A percentile compares a stretch with the other conserved stretches of the same genome.
Evolutionary conservation across 768 basidiomycete species (phyloP).

Genomic region (Mrakia blollopis): DNA sequence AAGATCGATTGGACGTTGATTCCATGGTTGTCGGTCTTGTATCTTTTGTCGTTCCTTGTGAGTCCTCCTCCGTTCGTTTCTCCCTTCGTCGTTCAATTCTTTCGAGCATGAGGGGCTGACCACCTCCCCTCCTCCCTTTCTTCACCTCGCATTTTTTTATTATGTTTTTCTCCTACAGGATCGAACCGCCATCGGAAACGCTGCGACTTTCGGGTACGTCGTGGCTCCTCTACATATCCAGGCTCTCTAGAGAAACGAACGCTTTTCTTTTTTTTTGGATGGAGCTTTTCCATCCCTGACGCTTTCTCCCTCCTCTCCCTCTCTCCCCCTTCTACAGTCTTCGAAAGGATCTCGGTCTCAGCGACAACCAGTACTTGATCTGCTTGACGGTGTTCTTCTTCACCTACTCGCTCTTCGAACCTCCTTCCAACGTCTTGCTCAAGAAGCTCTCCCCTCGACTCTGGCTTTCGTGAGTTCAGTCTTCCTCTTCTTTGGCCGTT

Average conservation of each 20-base stretch:
- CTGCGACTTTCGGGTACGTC: constrained; percentile 16
- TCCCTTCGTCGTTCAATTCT: background rate
- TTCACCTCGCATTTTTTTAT: too few relatives aligned
- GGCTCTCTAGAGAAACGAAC: too few relatives aligned
- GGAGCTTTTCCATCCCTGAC: background rate
- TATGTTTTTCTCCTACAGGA: background rate
- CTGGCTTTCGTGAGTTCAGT: background rate
- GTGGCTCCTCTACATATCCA: too few relatives aligned
- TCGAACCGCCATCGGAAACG: constrained; percentile 25
- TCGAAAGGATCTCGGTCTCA: background rate
- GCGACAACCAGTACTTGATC: constrained; percentile 11
- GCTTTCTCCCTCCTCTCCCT: background rate
- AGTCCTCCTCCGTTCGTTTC: background rate
- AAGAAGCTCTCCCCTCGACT: constrained; percentile 10
- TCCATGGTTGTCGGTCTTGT: constrained; percentile 25
- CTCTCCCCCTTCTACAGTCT: background rate
- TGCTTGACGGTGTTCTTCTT: constrained; percentile 16
- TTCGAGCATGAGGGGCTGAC: background rate
- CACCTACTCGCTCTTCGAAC: constrained; percentile 22
- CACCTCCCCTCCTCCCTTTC: background rate
- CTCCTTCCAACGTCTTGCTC: constrained; percentile 21
- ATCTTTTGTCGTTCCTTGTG: constrained; percentile 17
- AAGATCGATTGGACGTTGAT: constrained; percentile 25
- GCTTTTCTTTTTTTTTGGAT: too few relatives aligned
- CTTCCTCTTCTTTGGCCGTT: background rate